phyloP scores from a whole-genome alignment of 1,139 yeast species.

The Scheffersomyces illinoinensis region DNA sequence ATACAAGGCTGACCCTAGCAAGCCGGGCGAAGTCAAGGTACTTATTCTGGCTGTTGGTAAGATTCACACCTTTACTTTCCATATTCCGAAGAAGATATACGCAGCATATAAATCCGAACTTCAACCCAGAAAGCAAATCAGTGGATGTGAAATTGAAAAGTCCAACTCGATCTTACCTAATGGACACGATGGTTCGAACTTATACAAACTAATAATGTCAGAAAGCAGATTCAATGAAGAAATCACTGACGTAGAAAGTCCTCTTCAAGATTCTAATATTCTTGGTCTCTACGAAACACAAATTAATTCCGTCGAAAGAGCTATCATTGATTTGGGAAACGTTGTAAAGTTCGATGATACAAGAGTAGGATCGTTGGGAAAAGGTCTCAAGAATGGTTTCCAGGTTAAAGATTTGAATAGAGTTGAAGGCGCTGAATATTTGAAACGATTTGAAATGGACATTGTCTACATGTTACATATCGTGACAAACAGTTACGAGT shows the following conservation, averaged over 20 bases:
- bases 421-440: conserved; percentile 50
- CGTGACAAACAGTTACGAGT: conserved; percentile 74
- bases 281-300: conserved; percentile 79
- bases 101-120: conserved; percentile 60
- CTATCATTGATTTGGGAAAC: conserved; percentile 76
- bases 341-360: conserved; percentile 69
- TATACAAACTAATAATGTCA: conserved; percentile 68
- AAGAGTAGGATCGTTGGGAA: conserved; percentile 79
- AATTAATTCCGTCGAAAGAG: conserved; percentile 67
- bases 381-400: conserved; percentile 85
- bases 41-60: conserved; percentile 68
- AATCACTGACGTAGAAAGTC: conserved; percentile 55
- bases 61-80: conserved; percentile 71
- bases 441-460: conserved; percentile 56
- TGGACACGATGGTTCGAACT: conserved; percentile 57
- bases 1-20: conserved; percentile 55
- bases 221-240: conserved; percentile 64
- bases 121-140: conserved; percentile 46
- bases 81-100: conserved; percentile 72
- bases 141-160: conserved; percentile 59
- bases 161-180: conserved; percentile 68
- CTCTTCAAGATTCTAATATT: conserved; percentile 64
- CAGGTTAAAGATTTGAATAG: conserved; percentile 56
- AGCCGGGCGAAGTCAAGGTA: conserved; percentile 77
- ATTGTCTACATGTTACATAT: conserved; percentile 72